Evolutionary conservation across 2,329 filamentous ascomycete genomes (phyloP).

Genomic region (Chaetomium olivaceum): DNA sequence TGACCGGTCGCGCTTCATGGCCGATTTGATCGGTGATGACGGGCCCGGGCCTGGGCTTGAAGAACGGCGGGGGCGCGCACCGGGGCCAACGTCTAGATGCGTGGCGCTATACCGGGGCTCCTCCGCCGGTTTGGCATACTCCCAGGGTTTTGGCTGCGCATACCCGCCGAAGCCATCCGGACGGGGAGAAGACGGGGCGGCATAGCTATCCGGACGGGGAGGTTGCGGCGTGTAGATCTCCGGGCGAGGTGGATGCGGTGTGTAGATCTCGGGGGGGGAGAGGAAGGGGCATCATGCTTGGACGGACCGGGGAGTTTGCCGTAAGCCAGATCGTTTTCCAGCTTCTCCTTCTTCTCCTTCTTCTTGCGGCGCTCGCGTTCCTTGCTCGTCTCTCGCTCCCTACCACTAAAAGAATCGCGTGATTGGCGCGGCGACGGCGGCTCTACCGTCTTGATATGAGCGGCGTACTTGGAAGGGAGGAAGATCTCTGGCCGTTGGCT

Average conservation of each 20-base stretch:
- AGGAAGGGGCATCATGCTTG: slow-evolving; percentile 24
- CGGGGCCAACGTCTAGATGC: slow-evolving; percentile 25
- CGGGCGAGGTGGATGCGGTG: slow-evolving; percentile 30
- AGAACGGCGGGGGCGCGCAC: slow-evolving; percentile 27
- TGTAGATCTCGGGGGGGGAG: slow-evolving; percentile 34
- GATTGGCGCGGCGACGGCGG: slow-evolving; percentile 35
- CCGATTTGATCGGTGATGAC: slow-evolving; percentile 37
- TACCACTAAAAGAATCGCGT: slow-evolving; percentile 32
- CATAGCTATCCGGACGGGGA: slow-evolving; percentile 31
- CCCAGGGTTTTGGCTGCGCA: slow-evolving; percentile 40
- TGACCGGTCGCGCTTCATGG: slow-evolving; percentile 45
- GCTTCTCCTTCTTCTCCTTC: slow-evolving; percentile 35
- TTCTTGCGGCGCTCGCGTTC: slow-evolving; percentile 36
- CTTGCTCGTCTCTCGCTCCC: slow-evolving; percentile 33
- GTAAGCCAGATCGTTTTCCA: slow-evolving; percentile 52
- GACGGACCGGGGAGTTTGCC: slow-evolving; percentile 39
- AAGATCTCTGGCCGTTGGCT: slow-evolving; percentile 41
- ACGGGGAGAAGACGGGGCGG: slow-evolving; percentile 30
- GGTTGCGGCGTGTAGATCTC: slow-evolving; percentile 24
- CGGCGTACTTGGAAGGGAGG: slow-evolving; percentile 52
- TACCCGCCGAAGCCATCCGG: slow-evolving; percentile 35
- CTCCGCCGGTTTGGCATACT: slow-evolving; percentile 42
- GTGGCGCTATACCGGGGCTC: slow-evolving; percentile 28
- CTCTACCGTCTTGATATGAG: slow-evolving; percentile 37
- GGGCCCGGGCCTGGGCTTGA: slow-evolving; percentile 35